Percentiles rank a stretch among this genome's conserved stretches.
These are phyloP conservation scores for Saitoella complicata DNA, from an alignment of 805 yeast genomes.

Conservation along the genomic window DNA sequence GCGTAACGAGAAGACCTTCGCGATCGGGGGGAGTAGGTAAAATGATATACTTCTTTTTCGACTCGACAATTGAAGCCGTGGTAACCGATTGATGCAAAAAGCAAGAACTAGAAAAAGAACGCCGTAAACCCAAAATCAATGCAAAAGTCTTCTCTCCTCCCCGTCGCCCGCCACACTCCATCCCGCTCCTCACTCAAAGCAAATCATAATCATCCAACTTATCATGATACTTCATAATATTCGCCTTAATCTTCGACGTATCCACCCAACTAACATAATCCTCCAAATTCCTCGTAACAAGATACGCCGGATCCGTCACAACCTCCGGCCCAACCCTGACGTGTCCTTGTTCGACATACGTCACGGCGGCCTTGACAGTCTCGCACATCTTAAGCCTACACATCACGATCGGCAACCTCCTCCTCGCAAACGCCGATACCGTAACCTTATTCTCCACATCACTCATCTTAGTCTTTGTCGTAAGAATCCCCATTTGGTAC, in stretches of 20 bases:
- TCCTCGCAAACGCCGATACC: slow-evolving; percentile 80
- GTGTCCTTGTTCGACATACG: slow-evolving; percentile 90
- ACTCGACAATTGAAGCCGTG: too few species aligned
- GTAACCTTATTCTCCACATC: slow-evolving; percentile 83
- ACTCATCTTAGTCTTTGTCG: slow-evolving; percentile 79
- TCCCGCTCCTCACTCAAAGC: too few species aligned
- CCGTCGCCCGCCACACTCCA: too few species aligned
- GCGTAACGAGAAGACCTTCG: too few species aligned
- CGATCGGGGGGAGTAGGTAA: too few species aligned
- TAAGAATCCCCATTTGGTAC: slow-evolving; percentile 71
- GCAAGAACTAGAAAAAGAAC: too few species aligned
- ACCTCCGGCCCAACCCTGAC: slow-evolving; percentile 94
- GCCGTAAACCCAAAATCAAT: too few species aligned
- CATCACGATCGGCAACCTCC: slow-evolving; percentile 90
- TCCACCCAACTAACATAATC: slow-evolving; percentile 99
- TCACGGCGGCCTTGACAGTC: slow-evolving; percentile 72
- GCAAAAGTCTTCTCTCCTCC: too few species aligned
- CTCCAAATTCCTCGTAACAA: slow-evolving; percentile 84
- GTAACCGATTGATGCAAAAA: too few species aligned
- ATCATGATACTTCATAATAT: slow-evolving; percentile 74
- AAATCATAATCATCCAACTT: slow-evolving; percentile 41
- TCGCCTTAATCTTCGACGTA: slow-evolving; percentile 78
- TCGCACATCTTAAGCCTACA: slow-evolving; percentile 89
- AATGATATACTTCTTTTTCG: too few species aligned
- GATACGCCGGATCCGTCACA: slow-evolving; percentile 86